A percentile compares a stretch with the other conserved stretches of the same genome.
These are phyloP conservation scores for Tolypocladium album DNA, from an alignment of 2,329 filamentous ascomycete species.

Conservation along the genomic window DNA sequence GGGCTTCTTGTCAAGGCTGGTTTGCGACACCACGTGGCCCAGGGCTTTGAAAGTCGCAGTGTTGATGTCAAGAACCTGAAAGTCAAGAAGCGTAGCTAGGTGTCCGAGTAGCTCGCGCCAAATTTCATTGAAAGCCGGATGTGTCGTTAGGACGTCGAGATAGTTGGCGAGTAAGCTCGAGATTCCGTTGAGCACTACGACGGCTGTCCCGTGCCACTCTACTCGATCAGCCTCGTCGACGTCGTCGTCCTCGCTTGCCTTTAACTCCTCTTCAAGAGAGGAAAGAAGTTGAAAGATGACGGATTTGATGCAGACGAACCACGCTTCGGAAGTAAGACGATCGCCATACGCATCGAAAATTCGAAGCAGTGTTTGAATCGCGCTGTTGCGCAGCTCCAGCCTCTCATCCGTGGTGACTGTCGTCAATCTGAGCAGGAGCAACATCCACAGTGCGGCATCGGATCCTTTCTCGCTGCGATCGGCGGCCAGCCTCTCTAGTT, in stretches of 20 bases:
- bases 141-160: slow-evolving; percentile 57
- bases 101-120: slow-evolving; percentile 67
- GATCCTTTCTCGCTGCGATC: slow-evolving; percentile 49
- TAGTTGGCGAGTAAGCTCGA: slow-evolving; percentile 67
- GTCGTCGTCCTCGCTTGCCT: slow-evolving; percentile 23
- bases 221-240: slow-evolving; percentile 31
- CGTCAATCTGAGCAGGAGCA: slow-evolving; percentile 61
- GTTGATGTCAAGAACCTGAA: slow-evolving; percentile 57
- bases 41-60: slow-evolving; percentile 61
- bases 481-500: slow-evolving; percentile 48
- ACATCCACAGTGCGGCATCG: slow-evolving; percentile 66
- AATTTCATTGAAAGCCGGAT: slow-evolving; percentile 56
- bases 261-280: slow-evolving; percentile 51
- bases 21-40: slow-evolving; percentile 48
- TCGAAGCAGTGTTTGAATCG: slow-evolving; percentile 79
- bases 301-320: slow-evolving; percentile 71
- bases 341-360: slow-evolving; percentile 90
- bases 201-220: slow-evolving; percentile 66
- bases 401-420: slow-evolving; percentile 61
- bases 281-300: slow-evolving; percentile 72
- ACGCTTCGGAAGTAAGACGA: slow-evolving; percentile 64
- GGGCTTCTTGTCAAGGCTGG: slow-evolving; percentile 28
- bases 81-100: slow-evolving; percentile 52
- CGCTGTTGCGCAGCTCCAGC: slow-evolving; percentile 71
- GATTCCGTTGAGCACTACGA: slow-evolving; percentile 62